Percentiles rank a stretch among this genome's conserved stretches.
Conservation (phyloP, 306 rosid species). For the Prunus salicina region DNA sequence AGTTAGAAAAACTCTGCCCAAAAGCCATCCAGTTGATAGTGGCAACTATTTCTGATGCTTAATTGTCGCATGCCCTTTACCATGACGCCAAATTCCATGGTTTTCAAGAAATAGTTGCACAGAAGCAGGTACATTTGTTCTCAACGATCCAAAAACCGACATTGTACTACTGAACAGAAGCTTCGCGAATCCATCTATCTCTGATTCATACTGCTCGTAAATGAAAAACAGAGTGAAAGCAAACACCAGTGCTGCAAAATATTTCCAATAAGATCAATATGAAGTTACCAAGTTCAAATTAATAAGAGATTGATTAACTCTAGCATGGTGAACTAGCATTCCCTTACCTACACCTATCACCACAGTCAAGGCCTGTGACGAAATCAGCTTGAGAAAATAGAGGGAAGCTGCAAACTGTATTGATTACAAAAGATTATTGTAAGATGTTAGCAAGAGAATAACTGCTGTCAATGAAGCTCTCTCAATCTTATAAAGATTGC, state of each 20-base stretch:
- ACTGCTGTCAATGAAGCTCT: background rate
- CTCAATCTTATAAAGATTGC: background rate
- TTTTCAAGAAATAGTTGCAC: constrained; percentile 28
- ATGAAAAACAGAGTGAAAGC: constrained; percentile 72
- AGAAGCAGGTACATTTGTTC: constrained; percentile 39
- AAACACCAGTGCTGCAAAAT: constrained; percentile 53
- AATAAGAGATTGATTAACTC: constrained; percentile 6
- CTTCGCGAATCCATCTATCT: constrained; percentile 50
- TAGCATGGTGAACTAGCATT: constrained; percentile 9
- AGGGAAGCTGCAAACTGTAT: constrained; percentile 52
- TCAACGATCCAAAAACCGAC: constrained; percentile 31
- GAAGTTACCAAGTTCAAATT: constrained; percentile 1
- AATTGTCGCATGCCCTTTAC: constrained; percentile 14
- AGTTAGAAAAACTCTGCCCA: constrained; percentile 19
- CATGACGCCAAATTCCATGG: constrained; percentile 8
- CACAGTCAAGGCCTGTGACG: constrained; percentile 34
- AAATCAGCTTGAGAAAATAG: constrained; percentile 53
- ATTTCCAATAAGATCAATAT: background rate
- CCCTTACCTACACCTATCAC: constrained; percentile 62
- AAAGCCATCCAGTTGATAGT: background rate
- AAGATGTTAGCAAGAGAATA: background rate
- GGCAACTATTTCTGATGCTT: constrained; percentile 30
- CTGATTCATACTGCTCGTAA: constrained; percentile 76
- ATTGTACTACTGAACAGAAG: constrained; percentile 24
- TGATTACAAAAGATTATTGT: background rate